Evolutionary conservation across 129 eudicot species (phyloP).

Genomic region (Ambrosia artemisiifolia): DNA sequence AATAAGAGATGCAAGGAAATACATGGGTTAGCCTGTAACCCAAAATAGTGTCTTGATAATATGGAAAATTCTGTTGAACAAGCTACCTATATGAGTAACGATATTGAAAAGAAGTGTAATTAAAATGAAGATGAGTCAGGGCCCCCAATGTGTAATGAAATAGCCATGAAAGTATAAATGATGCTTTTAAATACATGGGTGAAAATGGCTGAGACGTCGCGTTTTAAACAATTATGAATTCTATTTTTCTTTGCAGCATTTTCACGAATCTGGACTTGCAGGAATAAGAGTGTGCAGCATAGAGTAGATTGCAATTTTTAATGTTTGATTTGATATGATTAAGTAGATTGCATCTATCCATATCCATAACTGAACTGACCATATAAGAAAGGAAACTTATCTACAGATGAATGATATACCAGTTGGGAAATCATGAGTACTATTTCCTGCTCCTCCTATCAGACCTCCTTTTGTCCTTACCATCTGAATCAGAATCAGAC

Average conservation of each 20-base stretch:
- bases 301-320: background rate
- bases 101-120: too few species aligned
- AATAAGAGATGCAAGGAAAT: too few species aligned
- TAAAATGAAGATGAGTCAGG: too few species aligned
- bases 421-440: background rate
- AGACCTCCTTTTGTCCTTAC: conserved; percentile 59
- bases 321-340: background rate
- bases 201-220: background rate
- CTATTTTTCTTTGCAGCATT: background rate
- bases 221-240: background rate
- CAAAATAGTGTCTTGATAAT: too few species aligned
- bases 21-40: too few species aligned
- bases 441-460: conserved; percentile 61
- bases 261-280: background rate
- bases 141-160: too few species aligned
- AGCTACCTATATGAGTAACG: too few species aligned
- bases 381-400: background rate
- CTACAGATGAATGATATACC: too few species aligned
- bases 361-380: background rate
- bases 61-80: too few species aligned
- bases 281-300: too few species aligned
- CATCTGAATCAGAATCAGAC: conserved; percentile 39
- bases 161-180: background rate
- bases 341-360: background rate
- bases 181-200: background rate